phyloP scores from a whole-genome alignment of 805 yeast species.

The Tetrapisispora pingtungensis region DNA sequence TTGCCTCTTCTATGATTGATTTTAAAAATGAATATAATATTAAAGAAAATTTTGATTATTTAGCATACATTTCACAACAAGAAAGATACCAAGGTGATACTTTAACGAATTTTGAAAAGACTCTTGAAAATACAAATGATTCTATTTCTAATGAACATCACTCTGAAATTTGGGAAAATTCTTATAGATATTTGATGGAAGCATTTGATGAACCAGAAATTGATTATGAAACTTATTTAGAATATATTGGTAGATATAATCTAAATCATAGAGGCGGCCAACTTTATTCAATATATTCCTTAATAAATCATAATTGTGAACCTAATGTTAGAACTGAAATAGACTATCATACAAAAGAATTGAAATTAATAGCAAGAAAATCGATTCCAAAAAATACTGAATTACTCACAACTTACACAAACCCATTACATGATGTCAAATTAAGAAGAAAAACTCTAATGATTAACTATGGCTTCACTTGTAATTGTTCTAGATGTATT shows the following conservation, averaged over 20 bases:
- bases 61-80: conserved; percentile 64
- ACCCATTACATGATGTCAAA: conserved; percentile 50
- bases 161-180: conserved; percentile 44
- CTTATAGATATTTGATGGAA: conserved; percentile 38
- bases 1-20: conserved; percentile 32
- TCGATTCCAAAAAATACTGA: conserved; percentile 58
- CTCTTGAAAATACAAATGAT: conserved; percentile 30
- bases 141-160: conserved; percentile 7
- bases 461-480: conserved; percentile 71
- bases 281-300: conserved; percentile 52
- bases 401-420: conserved; percentile 57
- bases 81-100: conserved; percentile 49
- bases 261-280: conserved; percentile 62
- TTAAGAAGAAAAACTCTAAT: conserved; percentile 57
- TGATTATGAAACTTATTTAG: conserved; percentile 45
- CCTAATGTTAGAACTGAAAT: conserved; percentile 54
- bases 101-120: conserved; percentile 35
- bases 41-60: conserved; percentile 40
- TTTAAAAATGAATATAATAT: conserved; percentile 7
- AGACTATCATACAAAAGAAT: conserved; percentile 36
- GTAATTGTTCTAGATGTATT: conserved; percentile 58
- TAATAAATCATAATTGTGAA: conserved; percentile 66
- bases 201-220: conserved; percentile 36
- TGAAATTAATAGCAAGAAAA: conserved; percentile 49
- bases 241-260: conserved; percentile 61